These are phyloP conservation scores for Annulohypoxylon truncatum DNA, from an alignment of 2,329 filamentous ascomycete genomes.

Conservation along the genomic window DNA sequence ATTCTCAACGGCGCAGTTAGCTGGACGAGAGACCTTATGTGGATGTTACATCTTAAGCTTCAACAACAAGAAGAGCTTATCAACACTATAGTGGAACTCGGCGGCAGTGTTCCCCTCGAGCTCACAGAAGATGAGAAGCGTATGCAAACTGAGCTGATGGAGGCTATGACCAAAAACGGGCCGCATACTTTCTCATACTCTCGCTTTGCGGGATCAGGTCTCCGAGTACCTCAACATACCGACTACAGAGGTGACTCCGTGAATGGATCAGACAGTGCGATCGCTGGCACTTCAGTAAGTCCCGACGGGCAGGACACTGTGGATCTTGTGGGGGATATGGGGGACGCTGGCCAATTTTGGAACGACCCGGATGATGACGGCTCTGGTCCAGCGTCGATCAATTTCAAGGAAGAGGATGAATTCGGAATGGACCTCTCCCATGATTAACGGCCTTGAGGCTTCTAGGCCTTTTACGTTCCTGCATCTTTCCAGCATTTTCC, in stretches of 20 bases:
- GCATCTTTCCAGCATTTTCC: slow-evolving; percentile 38
- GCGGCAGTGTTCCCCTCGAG: slow-evolving; percentile 82
- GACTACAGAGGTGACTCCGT: slow-evolving; percentile 87
- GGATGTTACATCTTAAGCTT: slow-evolving; percentile 90
- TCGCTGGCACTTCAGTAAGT: slow-evolving; percentile 63
- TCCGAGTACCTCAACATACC: slow-evolving; percentile 92
- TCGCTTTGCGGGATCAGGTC: slow-evolving; percentile 82
- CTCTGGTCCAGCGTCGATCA: slow-evolving; percentile 73
- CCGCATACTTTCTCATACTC: slow-evolving; percentile 83
- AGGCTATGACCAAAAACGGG: slow-evolving; percentile 86
- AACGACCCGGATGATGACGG: slow-evolving; percentile 78
- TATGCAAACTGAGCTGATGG: slow-evolving; percentile 93
- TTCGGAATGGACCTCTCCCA: slow-evolving; percentile 81
- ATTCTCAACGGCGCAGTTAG: slow-evolving; percentile 97
- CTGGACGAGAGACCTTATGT: slow-evolving; percentile 98
- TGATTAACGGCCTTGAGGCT: slow-evolving; percentile 44
- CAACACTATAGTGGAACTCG: slow-evolving; percentile 77
- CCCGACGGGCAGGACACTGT: slow-evolving; percentile 58
- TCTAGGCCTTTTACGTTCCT: slow-evolving; percentile 17
- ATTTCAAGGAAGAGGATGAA: slow-evolving; percentile 95
- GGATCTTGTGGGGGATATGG: slow-evolving; percentile 58
- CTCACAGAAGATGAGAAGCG: slow-evolving; percentile 91
- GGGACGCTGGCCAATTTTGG: slow-evolving; percentile 69
- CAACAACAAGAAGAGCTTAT: slow-evolving; percentile 89
- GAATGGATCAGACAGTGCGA: slow-evolving; percentile 58